Base-by-base conservation (phyloP, 2,329 filamentous ascomycete genomes). In the Aspergillus terreus region DNA sequence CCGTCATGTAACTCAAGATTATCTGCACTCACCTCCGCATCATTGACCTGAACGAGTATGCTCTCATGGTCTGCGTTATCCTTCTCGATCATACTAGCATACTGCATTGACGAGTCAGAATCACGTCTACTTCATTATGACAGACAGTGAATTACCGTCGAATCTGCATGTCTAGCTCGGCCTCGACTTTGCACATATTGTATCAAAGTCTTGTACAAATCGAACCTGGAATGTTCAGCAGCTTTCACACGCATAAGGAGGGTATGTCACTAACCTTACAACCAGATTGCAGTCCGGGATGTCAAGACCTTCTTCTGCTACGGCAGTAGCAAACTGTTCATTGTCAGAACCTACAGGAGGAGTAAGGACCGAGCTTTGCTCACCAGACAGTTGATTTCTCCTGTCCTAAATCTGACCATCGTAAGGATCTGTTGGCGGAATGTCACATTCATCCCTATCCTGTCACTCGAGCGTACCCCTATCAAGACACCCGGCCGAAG, bases 171-270 rank as follows among this genome's bases (percentile, higher is more conserved):
- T 36, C 94, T 82, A 11, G 94, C 94, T 49, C 94, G 83, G 0
- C 94, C 94, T 56, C 90, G 83, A 12, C 92, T 96, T 68, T 99
- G 94, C 17, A 97, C 85, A 65, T 96, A 97, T 64, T 95, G 89
- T 47, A 97, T 97, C 69, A 96, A 84, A 0, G 92, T 96, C 10
- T 81, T 79, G 70, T 91, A 96, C 2, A 95, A 80, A 65, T 97
- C 90, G 63, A 96, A 99, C 2, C 92, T 74, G 43, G 10, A 4
- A 38, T 3, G 15, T 23, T 65, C 27, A 64, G 56, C n/a, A 42
- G 11, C 23, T 38, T 2, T 17, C 35, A 21, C 9, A 19, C 19
- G 2, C 2, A 33, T 1, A 4, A 21, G 11, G 11, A 4, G 10
- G 15, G 2, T 1, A 17, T 33, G 38, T 41, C 27, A 30, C 50